Evolutionary conservation across 345 rosid genomes (phyloP), one percentile per base, ranked within the genome.

Genomic region (Turritis glabra): DNA sequence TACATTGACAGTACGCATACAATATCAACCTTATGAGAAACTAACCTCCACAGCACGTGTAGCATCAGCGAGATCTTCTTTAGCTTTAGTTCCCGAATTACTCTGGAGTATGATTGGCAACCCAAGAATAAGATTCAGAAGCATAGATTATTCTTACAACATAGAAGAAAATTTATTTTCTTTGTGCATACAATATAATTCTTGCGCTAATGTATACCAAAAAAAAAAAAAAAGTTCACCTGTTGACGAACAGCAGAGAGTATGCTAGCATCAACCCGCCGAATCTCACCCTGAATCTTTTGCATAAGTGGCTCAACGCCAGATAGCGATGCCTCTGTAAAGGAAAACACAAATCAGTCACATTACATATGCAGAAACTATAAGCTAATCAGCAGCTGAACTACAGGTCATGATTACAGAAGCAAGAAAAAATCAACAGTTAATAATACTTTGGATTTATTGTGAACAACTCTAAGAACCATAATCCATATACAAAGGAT

Each of bases 41-140:
- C 89, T 79, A 77, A 90, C 99, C 98, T 95, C 84, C 57, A 95
- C 99, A 82, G 98, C 98, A 76, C 68, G 83, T n/a, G 96, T 95
- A 77, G 98, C 98, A 82, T 96, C 92, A 79, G 98, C 97, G 83
- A 95, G 98, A 84, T 95, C 99, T 85, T 95, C 98, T 81, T 95
- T 92, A 18, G 98, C 98, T 86, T 90, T 95, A 27, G 90, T 90
- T 76, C 99, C 96, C 2, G 99, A 95, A 73, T 92, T 92, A 77
- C 99, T 95, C 99, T 95, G 86, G 48, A 84, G 71, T 50, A 71
- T 40, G 19, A 71, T 64, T 56, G 12, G 56, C 40, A 59, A 18
- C 10, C 44, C 17, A 57, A 12, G 41, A 18, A 52, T 23, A 23
- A 61, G 64, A 19, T 62, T 54, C 21, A 61, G 25, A 67, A 69